These are phyloP conservation scores for Fusarium transvaalense DNA, from an alignment of 2,329 filamentous ascomycete species.

Conservation along the genomic window DNA sequence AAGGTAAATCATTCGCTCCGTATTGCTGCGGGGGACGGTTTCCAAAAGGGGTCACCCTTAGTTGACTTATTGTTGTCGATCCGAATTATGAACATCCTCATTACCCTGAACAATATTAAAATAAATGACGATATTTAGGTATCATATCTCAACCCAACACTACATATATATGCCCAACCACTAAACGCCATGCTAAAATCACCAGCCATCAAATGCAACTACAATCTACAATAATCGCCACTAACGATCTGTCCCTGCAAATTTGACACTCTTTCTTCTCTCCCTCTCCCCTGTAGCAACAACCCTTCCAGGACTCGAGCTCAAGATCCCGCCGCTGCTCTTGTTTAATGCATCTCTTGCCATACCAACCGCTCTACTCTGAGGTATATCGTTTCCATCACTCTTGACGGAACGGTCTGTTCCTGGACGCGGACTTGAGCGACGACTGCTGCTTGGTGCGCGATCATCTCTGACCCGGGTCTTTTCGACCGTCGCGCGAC, in stretches of 20 bases:
- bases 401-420: conserved; percentile 52
- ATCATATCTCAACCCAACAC: too few relatives aligned
- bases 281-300: conserved; percentile 60
- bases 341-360: conserved; percentile 66
- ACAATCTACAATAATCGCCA: neutral
- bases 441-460: conserved; percentile 44
- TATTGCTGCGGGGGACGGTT: too few relatives aligned
- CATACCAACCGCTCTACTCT: conserved; percentile 71
- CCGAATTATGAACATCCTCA: too few relatives aligned
- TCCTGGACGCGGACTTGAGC: conserved; percentile 48
- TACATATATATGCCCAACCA: too few relatives aligned
- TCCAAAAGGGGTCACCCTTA: too few relatives aligned
- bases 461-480: conserved; percentile 47
- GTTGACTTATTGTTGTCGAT: too few relatives aligned
- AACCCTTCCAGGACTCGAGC: conserved; percentile 62
- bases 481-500: conserved; percentile 60
- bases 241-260: conserved; percentile 59
- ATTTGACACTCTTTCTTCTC: conserved; percentile 74
- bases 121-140: too few relatives aligned
- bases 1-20: too few relatives aligned
- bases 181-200: too few relatives aligned
- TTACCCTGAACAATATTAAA: too few relatives aligned
- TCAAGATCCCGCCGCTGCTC: conserved; percentile 56
- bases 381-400: conserved; percentile 67
- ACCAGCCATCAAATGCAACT: neutral